Evolutionary conservation across 2,329 filamentous ascomycete species (phyloP).

Genomic region (Aspergillus sp.): DNA sequence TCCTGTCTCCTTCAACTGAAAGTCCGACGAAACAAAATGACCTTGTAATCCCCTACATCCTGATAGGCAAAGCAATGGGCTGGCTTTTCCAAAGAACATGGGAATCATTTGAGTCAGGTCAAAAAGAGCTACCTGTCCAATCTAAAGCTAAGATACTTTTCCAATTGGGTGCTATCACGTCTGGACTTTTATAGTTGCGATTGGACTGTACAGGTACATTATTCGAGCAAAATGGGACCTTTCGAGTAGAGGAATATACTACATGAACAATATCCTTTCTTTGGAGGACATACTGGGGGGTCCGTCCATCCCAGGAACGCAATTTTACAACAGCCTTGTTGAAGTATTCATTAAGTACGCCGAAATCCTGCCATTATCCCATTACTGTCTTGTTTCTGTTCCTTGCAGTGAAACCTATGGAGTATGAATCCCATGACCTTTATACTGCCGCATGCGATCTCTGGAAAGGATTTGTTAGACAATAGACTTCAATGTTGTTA

Average conservation of each 20-base stretch:
- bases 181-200: conserved; percentile 17
- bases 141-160: conserved; percentile 18
- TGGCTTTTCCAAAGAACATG: conserved; percentile 17
- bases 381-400: conserved; percentile 12
- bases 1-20: no score
- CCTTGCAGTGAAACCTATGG: conserved; percentile 5
- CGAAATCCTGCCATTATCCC: conserved; percentile 5
- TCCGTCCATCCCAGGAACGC: conserved; percentile 12
- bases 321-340: conserved; percentile 15
- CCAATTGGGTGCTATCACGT: conserved; percentile 17
- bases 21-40: conserved; percentile 12
- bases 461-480: conserved; percentile 19
- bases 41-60: conserved; percentile 24
- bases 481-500: conserved; percentile 19
- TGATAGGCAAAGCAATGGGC: conserved; percentile 27
- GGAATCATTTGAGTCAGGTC: conserved; percentile 7
- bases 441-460: conserved; percentile 11
- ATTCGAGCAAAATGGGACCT: conserved; percentile 16
- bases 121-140: conserved; percentile 4
- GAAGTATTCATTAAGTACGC: conserved; percentile 5
- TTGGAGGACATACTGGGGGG: conserved; percentile 11
- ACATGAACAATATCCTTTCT: conserved; percentile 8
- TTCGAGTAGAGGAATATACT: conserved; percentile 11
- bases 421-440: conserved; percentile 2
- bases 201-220: conserved; percentile 23